Conservation (phyloP, 2,329 filamentous ascomycete species). For the Ascocoryne sarcoides region DNA sequence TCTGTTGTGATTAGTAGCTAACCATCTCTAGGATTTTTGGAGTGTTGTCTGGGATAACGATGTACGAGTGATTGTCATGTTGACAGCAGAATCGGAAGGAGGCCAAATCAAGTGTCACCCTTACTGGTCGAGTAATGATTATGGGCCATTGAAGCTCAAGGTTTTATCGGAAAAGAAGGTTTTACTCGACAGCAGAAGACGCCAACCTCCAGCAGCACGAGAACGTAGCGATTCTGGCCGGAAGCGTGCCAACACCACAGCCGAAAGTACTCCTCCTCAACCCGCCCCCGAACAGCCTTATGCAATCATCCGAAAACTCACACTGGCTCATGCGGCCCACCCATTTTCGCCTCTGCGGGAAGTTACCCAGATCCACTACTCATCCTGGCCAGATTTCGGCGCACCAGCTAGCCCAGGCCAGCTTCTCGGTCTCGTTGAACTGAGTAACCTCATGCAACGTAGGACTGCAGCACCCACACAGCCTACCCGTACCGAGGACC, state of each 20-base stretch:
- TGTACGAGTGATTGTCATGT: conserved; percentile 88
- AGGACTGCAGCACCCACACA: conserved; percentile 28
- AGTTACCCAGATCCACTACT: conserved; percentile 89
- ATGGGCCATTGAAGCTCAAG: conserved; percentile 68
- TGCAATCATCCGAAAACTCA: conserved; percentile 80
- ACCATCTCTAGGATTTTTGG: conserved; percentile 74
- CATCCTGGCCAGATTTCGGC: conserved; percentile 96
- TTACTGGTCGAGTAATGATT: conserved; percentile 78
- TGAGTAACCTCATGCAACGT: conserved; percentile 68
- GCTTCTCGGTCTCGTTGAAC: conserved; percentile 79
- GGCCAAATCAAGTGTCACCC: conserved; percentile 91
- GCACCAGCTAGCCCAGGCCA: conserved; percentile 83
- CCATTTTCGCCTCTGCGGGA: conserved; percentile 84
- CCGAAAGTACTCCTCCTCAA: conserved; percentile 30
- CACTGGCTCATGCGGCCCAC: conserved; percentile 63
- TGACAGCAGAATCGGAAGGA: conserved; percentile 89
- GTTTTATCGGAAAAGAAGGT: conserved; percentile 74
- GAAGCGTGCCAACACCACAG: conserved; percentile 46
- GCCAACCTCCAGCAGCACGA: conserved; percentile 32
- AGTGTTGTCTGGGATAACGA: conserved; percentile 96
- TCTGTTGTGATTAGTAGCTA: conserved; percentile 4
- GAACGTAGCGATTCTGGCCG: conserved; percentile 34
- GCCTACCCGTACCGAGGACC: conserved; percentile 44
- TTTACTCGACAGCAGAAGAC: conserved; percentile 54
- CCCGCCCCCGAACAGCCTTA: conserved; percentile 52